Conservation (phyloP, 441 rosid species). For the Euphorbia schlechtendalii region DNA sequence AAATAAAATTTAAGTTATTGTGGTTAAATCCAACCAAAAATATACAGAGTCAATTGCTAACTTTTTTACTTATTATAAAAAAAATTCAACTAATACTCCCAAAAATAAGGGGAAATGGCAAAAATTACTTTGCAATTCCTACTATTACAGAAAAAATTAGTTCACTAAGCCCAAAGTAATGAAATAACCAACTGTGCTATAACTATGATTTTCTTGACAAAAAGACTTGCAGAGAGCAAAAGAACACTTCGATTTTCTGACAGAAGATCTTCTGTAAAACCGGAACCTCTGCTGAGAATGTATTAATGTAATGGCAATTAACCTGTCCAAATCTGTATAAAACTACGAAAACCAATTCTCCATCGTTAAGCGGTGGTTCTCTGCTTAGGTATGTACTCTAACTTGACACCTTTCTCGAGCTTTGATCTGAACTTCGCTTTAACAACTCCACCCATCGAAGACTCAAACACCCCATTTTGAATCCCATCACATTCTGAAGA, state of each 20-base stretch:
- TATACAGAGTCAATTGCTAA: too few relatives aligned
- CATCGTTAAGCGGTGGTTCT: constrained; percentile 34
- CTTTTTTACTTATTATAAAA: not conserved
- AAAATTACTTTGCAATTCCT: constrained; percentile 15
- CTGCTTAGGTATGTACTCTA: constrained; percentile 73
- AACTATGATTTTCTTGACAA: constrained; percentile 4
- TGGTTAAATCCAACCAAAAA: too few relatives aligned
- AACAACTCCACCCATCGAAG: constrained; percentile 24
- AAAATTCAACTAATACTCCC: not conserved
- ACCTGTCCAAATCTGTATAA: constrained; percentile 41
- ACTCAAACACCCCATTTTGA: constrained; percentile 14
- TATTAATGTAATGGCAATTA: constrained; percentile 21
- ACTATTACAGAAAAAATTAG: constrained; percentile 35
- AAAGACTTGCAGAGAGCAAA: constrained; percentile 14
- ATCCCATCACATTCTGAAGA: constrained; percentile 22
- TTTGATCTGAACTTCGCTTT: constrained; percentile 41
- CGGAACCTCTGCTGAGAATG: constrained; percentile 60
- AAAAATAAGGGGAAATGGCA: not conserved
- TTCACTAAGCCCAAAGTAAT: constrained; percentile 15
- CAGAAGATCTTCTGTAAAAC: constrained; percentile 61
- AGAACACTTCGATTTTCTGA: constrained; percentile 21
- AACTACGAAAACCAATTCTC: constrained; percentile 15
- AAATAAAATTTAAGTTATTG: too few relatives aligned
- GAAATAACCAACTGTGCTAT: constrained; percentile 19
- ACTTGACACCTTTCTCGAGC: constrained; percentile 56